Evolutionary conservation across 768 basidiomycete genomes (phyloP), one percentile per base, ranked within the genome.

Genomic region (Pholiota molesta): DNA sequence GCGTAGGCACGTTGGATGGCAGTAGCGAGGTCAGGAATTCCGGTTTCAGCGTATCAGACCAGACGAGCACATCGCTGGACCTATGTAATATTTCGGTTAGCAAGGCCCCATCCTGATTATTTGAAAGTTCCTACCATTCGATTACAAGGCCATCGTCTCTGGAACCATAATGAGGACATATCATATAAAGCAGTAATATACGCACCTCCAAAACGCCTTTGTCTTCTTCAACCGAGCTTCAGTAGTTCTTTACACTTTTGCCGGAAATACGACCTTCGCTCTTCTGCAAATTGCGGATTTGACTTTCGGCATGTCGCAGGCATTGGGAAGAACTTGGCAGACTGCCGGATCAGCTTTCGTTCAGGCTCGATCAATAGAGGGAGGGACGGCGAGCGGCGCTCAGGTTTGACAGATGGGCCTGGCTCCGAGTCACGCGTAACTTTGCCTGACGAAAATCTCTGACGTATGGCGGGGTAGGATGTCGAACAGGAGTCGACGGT

Each of bases 101-200:
- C 1, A 19, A 44, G 6, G 28, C 19, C 42, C 17, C 4, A 39
- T 47, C 26, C 29, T 19, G 45, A 35, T 37, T 37, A 31, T 11
- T 44, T 3, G 59, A 39, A 40, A 35, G 0, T 17, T 53, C n/a
- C 23, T 64, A 72, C 72, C 76, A 78, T 66, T 78, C 76, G 23
- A 78, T 74, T 0, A 74, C 74, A 47, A 78, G 69, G 2, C 74
- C 74, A 40, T 76, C 76, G 23, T 75, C 76, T 51, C 76, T 74
- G 44, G 42, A 52, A 31, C 28, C 1, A 23, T 37, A 26, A 47
- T 44, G 14, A 26, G 47, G 11, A 8, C 2, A 63, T n/a, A 49
- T 26, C 28, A 16, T 49, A 52, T 2, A 10, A 26, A 0, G 16
- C 29, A 56, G 52, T n/a, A 33, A 52, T 9, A 35, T 1, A 64